phyloP scores from a whole-genome alignment of 129 eudicot genomes.

The Calendula officinalis region DNA sequence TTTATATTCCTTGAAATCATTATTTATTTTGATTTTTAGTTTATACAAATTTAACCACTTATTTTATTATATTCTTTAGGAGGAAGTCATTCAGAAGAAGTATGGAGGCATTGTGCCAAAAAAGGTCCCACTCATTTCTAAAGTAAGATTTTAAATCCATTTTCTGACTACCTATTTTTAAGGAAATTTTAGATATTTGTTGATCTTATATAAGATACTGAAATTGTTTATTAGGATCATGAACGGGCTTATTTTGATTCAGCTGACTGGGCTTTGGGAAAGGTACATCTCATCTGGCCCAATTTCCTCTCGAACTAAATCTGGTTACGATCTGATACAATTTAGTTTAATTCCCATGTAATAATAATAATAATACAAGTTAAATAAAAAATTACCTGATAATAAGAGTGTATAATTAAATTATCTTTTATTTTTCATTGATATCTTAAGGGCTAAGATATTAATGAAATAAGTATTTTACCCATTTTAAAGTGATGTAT shows the following conservation, averaged over 20 bases:
- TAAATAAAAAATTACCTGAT: too few species aligned
- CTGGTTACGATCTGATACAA: conserved; percentile 8
- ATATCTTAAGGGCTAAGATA: too few species aligned
- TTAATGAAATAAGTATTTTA: too few species aligned
- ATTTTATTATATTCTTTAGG: conserved; percentile 40
- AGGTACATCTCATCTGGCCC: conserved; percentile 46
- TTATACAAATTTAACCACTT: conserved; percentile 17
- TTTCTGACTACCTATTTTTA: conserved; percentile 12
- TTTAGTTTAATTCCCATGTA: too few species aligned
- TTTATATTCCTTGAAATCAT: background rate
- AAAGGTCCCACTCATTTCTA: conserved; percentile 90
- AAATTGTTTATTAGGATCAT: conserved; percentile 66
- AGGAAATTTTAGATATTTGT: background rate
- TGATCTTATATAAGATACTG: conserved; percentile 17
- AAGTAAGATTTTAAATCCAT: conserved; percentile 43
- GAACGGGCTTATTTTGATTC: conserved; percentile 98
- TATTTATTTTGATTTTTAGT: background rate
- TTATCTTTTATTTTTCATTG: too few species aligned
- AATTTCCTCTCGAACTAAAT: conserved; percentile 7
- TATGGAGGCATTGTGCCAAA: conserved; percentile 92
- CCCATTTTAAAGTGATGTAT: too few species aligned
- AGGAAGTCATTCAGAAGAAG: conserved; percentile 70
- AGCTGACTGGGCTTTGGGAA: conserved; percentile 99
- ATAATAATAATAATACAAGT: too few species aligned
- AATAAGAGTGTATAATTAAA: too few species aligned